Evolutionary conservation across 768 basidiomycete genomes (phyloP).

Genomic region (Hygrophoropsis aurantiaca): DNA sequence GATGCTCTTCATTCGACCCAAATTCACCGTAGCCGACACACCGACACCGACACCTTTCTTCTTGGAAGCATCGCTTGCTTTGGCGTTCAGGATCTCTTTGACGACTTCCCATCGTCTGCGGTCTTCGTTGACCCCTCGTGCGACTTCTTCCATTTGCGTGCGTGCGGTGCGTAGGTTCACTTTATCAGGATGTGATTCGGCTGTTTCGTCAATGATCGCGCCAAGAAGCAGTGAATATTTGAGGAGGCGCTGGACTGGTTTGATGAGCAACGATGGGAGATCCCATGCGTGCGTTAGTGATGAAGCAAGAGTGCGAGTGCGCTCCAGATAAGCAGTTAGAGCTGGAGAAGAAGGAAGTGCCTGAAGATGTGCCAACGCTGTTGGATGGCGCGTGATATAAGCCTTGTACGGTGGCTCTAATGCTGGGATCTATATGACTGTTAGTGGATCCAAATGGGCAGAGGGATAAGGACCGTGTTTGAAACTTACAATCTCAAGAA

Average conservation of each 20-base stretch:
- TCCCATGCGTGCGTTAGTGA: conserved; percentile 89
- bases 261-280: conserved; percentile 90
- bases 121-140: conserved; percentile 76
- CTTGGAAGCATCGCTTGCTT: conserved; percentile 36
- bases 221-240: conserved; percentile 89
- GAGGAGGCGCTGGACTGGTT: conserved; percentile 93
- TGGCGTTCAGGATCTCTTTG: conserved; percentile 63
- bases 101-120: conserved; percentile 76
- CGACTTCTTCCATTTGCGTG: conserved; percentile 66
- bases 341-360: conserved; percentile 41
- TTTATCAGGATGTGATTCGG: conserved; percentile 66
- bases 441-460: conserved; percentile 7
- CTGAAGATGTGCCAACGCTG: conserved; percentile 68
- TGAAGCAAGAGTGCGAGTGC: conserved; percentile 65
- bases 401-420: conserved; percentile 73
- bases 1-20: conserved; percentile 60
- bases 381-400: conserved; percentile 80
- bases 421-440: conserved; percentile 52
- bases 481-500: conserved; percentile 64
- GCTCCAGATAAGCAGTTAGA: conserved; percentile 63
- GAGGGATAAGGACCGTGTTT: conserved; percentile 1
- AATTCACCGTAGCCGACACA: conserved; percentile 55
- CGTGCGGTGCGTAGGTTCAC: conserved; percentile 53
- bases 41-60: conserved; percentile 41
- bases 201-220: conserved; percentile 75